Base-by-base conservation (phyloP, 441 rosid species). In the Breynia disticha region DNA sequence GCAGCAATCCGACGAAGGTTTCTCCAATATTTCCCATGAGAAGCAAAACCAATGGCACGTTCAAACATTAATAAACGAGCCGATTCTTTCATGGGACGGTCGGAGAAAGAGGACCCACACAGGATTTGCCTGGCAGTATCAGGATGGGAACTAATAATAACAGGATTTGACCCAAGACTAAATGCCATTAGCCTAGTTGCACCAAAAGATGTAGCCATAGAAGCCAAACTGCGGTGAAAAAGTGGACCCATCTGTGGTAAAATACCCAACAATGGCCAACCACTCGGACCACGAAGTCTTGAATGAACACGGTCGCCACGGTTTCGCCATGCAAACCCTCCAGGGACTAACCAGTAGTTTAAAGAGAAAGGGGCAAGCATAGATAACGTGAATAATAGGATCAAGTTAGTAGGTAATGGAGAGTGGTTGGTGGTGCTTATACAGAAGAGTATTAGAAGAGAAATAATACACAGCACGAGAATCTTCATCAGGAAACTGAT, bases 21-120 rank as follows among this genome's bases (percentile, higher is more conserved):
- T 39, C 81, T 72, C 91, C 87, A 84, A 20, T 84, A 74, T n/a
- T 67, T 49, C 1, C 83, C 87, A 0, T 72, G 60, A 28, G 87
- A 80, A 32, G 91, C 83, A 32, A 84, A 84, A 12, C 91, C 91
- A 38, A 84, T 79, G 65, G 91, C 91, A 16, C 82, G 78, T 61
- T 81, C 82, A 21, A 84, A 84, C 86, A 81, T 79, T 46, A 81
- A 54, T 16, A 65, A 55, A 16, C 79, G 73, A 13, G 86, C 87
- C 0, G 87, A 76, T 45, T 72, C 74, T 46, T 81, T 81, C 41
- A 84, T 60, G 0, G 91, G 91, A 24, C 91, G 83, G 70, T 84
- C 75, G 0, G 82, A 67, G 56, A 84, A 84, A 13, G 78, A 52
- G 0, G 82, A 24, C 8, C 82, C 72, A 15, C 56, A 61, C 1